Evolutionary conservation across 495 filamentous ascomycete genomes (phyloP).

Genomic region (Filosporella fistucella): DNA sequence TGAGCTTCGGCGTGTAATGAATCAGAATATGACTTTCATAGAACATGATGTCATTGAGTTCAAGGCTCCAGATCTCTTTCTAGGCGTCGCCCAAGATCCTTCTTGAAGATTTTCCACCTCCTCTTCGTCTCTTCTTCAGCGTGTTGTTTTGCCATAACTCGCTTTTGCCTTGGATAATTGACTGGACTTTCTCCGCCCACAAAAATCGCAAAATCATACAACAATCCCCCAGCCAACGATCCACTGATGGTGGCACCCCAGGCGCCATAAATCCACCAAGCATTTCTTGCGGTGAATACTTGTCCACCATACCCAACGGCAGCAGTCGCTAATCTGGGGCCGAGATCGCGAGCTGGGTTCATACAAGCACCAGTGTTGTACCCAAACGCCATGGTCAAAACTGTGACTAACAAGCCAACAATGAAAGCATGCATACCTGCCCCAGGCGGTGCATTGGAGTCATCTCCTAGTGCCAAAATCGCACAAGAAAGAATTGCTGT

Average conservation of each 20-base stretch:
- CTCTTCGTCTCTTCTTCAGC: background rate
- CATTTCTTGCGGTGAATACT: slow-evolving; percentile 31
- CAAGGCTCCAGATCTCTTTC: too few relatives aligned
- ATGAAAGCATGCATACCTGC: slow-evolving; percentile 46
- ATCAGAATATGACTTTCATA: too few relatives aligned
- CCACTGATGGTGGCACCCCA: slow-evolving; percentile 40
- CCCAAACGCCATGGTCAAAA: slow-evolving; percentile 37
- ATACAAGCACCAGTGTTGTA: slow-evolving; percentile 44
- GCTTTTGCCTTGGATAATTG: slow-evolving; percentile 36
- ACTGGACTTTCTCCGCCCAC: slow-evolving; percentile 46
- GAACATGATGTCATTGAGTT: too few relatives aligned
- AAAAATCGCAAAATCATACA: slow-evolving; percentile 50
- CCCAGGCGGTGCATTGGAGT: slow-evolving; percentile 49
- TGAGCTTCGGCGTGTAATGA: too few relatives aligned
- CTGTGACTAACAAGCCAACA: slow-evolving; percentile 40
- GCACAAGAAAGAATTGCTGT: slow-evolving; percentile 39
- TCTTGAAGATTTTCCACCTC: background rate
- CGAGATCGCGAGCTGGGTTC: slow-evolving; percentile 49
- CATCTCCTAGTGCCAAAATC: slow-evolving; percentile 49
- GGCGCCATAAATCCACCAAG: slow-evolving; percentile 49
- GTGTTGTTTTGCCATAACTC: slow-evolving; percentile 1
- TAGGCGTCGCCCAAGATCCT: too few relatives aligned
- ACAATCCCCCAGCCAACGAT: slow-evolving; percentile 34
- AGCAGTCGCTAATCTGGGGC: slow-evolving; percentile 34
- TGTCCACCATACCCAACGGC: slow-evolving; percentile 37